Percentiles rank a stretch among this genome's conserved stretches.
Conservation (phyloP, 495 filamentous ascomycete species). For the Tetracladium setigerum region DNA sequence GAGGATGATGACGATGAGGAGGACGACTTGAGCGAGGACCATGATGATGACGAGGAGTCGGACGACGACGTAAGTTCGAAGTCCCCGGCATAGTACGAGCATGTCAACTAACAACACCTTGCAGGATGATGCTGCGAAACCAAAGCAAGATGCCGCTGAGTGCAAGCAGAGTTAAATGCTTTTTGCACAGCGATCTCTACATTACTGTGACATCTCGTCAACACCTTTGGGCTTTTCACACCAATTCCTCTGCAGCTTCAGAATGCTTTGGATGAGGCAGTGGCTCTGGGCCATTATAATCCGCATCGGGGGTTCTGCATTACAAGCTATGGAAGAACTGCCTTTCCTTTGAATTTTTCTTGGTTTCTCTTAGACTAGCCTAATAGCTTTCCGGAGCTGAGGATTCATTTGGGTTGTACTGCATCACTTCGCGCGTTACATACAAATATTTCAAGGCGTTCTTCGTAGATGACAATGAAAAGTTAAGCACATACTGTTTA, state of each 20-base stretch:
- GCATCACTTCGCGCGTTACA: slow-evolving; percentile 7
- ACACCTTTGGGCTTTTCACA: too few species aligned
- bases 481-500: slow-evolving; percentile 2
- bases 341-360: not conserved
- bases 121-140: slow-evolving; percentile 91
- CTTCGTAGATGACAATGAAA: slow-evolving; percentile 15
- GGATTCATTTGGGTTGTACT: slow-evolving; percentile 8
- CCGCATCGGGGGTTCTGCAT: not conserved
- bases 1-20: slow-evolving; percentile 89
- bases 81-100: not conserved
- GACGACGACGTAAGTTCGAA: slow-evolving; percentile 78
- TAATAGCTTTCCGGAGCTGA: slow-evolving; percentile 13
- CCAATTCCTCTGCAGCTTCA: too few species aligned
- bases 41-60: slow-evolving; percentile 80
- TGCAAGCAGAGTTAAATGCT: slow-evolving; percentile 92
- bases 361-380: slow-evolving; percentile 16
- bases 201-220: too few species aligned
- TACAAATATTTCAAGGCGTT: slow-evolving; percentile 18
- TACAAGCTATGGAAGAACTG: not conserved
- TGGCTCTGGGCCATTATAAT: too few species aligned
- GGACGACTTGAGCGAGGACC: slow-evolving; percentile 78
- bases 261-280: too few species aligned
- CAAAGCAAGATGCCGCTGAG: slow-evolving; percentile 97
- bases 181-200: too few species aligned
- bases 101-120: slow-evolving; percentile 21